A percentile compares a stretch with the other conserved stretches of the same genome.
Evolutionary conservation across 2,329 filamentous ascomycete genomes (phyloP).

Genomic region (Sclerotinia glacialis): DNA sequence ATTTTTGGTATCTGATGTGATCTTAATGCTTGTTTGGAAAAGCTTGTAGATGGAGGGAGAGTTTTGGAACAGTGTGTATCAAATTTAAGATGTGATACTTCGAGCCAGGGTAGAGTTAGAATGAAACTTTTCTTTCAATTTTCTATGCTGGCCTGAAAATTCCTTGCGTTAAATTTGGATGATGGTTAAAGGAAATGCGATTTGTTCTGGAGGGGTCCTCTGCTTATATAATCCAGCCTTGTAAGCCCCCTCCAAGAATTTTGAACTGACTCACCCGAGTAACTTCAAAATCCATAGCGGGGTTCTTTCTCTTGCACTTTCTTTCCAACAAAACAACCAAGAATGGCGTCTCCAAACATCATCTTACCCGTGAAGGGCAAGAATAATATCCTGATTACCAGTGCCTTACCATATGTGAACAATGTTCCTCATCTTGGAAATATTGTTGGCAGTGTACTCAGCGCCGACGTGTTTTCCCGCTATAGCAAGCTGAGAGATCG

Average conservation of each 20-base stretch:
- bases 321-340: constrained; percentile 15
- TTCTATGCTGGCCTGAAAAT: neutral
- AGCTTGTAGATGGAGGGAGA: neutral
- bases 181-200: neutral
- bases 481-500: constrained; percentile 78
- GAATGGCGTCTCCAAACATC: constrained; percentile 35
- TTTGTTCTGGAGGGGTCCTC: neutral
- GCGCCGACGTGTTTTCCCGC: constrained; percentile 80
- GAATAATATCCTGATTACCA: constrained; percentile 86
- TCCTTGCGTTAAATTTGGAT: neutral
- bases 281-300: constrained; percentile 19
- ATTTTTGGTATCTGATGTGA: constrained; percentile 27
- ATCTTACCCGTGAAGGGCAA: constrained; percentile 69
- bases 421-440: constrained; percentile 83
- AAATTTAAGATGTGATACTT: neutral
- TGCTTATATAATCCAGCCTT: constrained; percentile 8
- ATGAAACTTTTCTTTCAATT: constrained; percentile 8
- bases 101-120: neutral
- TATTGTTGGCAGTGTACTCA: constrained; percentile 82
- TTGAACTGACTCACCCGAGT: constrained; percentile 20
- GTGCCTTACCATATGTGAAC: constrained; percentile 83
- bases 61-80: neutral
- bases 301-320: constrained; percentile 8
- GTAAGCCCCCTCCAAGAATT: constrained; percentile 20
- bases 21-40: neutral